These are phyloP conservation scores for Calonectria fujianensis DNA, from an alignment of 2,329 filamentous ascomycete species.

Conservation along the genomic window DNA sequence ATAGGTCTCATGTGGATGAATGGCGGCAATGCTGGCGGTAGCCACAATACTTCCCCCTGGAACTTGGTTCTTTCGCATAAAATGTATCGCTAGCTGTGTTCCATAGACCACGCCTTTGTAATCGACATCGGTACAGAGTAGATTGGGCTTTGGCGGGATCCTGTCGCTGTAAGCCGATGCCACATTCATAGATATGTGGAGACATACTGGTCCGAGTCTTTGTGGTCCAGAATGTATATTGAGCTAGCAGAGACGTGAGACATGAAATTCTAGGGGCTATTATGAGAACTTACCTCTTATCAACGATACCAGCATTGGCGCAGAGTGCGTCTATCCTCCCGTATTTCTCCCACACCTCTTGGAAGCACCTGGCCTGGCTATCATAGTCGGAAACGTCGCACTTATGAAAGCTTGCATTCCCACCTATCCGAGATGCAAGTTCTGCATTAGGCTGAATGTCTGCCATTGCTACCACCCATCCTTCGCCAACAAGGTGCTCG, in stretches of 20 bases:
- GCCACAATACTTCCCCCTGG: conserved; percentile 66
- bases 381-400: conserved; percentile 68
- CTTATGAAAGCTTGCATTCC: conserved; percentile 64
- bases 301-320: conserved; percentile 71
- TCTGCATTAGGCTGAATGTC: conserved; percentile 60
- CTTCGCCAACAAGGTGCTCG: conserved; percentile 52
- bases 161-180: conserved; percentile 33
- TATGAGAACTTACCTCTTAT: conserved; percentile 54
- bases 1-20: conserved; percentile 65
- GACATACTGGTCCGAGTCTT: conserved; percentile 41
- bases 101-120: conserved; percentile 72
- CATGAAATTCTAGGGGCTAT: not conserved
- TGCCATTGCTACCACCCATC: conserved; percentile 60
- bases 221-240: conserved; percentile 62
- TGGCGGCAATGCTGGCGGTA: conserved; percentile 64
- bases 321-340: conserved; percentile 68
- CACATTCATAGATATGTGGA: not conserved
- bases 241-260: conserved; percentile 54
- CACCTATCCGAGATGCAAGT: conserved; percentile 59
- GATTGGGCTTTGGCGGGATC: conserved; percentile 66
- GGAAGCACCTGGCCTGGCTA: conserved; percentile 65
- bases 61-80: conserved; percentile 69
- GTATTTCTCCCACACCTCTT: conserved; percentile 64
- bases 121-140: conserved; percentile 68
- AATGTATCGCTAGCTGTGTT: conserved; percentile 69